Evolutionary conservation across 352 stramenopile genomes (phyloP).

Genomic region (Phytophthora ohioensis): DNA sequence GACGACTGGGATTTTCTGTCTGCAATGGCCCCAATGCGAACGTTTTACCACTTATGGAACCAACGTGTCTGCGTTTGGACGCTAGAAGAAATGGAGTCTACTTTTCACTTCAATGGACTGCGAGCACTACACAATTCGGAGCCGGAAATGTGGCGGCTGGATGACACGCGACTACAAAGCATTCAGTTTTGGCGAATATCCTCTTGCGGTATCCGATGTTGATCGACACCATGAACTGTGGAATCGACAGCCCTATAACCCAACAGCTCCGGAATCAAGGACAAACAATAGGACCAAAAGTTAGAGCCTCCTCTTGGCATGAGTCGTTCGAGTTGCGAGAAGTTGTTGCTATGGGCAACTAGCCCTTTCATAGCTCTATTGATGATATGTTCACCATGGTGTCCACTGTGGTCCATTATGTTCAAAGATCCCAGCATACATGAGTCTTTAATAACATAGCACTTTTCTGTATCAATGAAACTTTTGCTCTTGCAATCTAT

Average conservation of each 20-base stretch:
- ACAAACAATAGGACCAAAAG: too few species aligned
- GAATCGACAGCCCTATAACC: too few species aligned
- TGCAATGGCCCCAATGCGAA: conserved; percentile 16
- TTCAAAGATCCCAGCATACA: too few species aligned
- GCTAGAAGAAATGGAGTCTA: background rate
- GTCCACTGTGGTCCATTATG: too few species aligned
- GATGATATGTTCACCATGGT: too few species aligned
- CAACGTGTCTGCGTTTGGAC: conserved; percentile 29
- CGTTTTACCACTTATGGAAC: conserved; percentile 35
- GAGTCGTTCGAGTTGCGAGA: too few species aligned
- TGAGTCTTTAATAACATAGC: too few species aligned
- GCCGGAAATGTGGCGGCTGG: conserved; percentile 29
- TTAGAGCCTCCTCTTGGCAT: too few species aligned
- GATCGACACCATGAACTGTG: background rate
- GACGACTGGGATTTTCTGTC: conserved; percentile 38
- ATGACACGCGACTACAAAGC: conserved; percentile 12
- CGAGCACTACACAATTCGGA: background rate
- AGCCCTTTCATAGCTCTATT: too few species aligned
- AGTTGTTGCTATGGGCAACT: too few species aligned
- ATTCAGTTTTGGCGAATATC: conserved; percentile 9
- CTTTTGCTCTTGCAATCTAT: background rate
- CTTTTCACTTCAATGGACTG: background rate
- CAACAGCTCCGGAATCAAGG: too few species aligned
- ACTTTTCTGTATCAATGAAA: background rate
- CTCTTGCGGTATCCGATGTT: conserved; percentile 1